Percentiles rank a stretch among this genome's conserved stretches.
These are phyloP conservation scores for Punica granatum DNA, from an alignment of 345 rosid species.

Conservation along the genomic window DNA sequence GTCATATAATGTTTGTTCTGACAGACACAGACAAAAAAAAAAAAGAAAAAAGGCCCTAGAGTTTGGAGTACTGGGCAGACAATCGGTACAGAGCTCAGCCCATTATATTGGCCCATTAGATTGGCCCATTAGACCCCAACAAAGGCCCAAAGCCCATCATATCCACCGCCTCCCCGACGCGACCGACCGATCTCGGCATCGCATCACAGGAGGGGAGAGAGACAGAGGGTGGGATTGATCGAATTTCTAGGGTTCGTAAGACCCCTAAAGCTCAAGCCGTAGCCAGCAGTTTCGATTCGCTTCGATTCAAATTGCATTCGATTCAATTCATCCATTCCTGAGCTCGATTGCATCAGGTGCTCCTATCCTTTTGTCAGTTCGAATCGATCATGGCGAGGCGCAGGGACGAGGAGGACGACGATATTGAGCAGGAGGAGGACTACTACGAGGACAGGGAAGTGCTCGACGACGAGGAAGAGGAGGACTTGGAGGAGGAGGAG, in stretches of 20 bases:
- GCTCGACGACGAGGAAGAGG: constrained; percentile 34
- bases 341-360: neutral
- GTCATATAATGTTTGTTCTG: no score
- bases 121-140: neutral
- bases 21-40: no score
- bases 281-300: neutral
- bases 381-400: constrained; percentile 7
- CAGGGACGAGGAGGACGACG: constrained; percentile 9
- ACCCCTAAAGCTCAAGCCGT: neutral
- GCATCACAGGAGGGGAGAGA: no score
- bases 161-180: neutral
- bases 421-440: constrained; percentile 13
- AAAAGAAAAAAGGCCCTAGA: no score
- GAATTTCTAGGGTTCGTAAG: constrained; percentile 8
- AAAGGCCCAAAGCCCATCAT: neutral
- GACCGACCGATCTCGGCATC: neutral
- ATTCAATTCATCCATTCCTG: neutral
- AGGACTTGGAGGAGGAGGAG: constrained; percentile 44
- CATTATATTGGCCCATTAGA: no score
- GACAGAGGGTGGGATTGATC: neutral
- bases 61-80: no score
- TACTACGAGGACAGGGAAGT: constrained; percentile 19
- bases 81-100: no score
- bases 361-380: neutral
- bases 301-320: neutral